These are phyloP conservation scores for Penicillium sp. DNA, from an alignment of 2,329 filamentous ascomycete species.

Conservation along the genomic window DNA sequence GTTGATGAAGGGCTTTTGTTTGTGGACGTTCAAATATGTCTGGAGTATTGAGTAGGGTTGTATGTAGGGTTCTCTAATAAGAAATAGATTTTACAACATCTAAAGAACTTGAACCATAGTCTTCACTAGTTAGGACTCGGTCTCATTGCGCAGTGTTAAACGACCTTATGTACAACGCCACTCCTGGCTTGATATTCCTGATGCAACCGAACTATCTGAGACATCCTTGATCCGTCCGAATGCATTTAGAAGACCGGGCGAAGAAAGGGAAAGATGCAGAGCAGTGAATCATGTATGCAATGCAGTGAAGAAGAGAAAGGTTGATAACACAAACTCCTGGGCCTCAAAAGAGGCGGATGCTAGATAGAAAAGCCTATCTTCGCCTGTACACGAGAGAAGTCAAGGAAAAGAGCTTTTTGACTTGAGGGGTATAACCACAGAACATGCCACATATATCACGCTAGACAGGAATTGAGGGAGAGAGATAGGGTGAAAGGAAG, in stretches of 20 bases:
- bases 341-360: conserved; percentile 8
- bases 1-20: background rate
- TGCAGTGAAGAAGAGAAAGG: background rate
- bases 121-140: background rate
- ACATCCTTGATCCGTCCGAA: background rate
- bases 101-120: background rate
- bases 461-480: conserved; percentile 14
- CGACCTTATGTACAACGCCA: background rate
- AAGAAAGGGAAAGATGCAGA: background rate
- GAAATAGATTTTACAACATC: background rate
- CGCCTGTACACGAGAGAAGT: conserved; percentile 15
- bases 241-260: background rate
- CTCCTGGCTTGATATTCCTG: background rate
- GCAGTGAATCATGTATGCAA: background rate
- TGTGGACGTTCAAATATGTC: background rate
- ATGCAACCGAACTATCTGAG: background rate
- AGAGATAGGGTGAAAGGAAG: conserved; percentile 18
- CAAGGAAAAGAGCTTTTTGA: conserved; percentile 18
- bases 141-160: background rate
- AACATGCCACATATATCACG: conserved; percentile 27
- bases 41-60: background rate
- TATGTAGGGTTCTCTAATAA: no score
- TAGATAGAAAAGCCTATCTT: conserved; percentile 5
- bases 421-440: conserved; percentile 24
- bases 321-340: conserved; percentile 12